These are phyloP conservation scores for Annulohypoxylon nitens DNA, from an alignment of 495 filamentous ascomycete genomes.

Conservation along the genomic window DNA sequence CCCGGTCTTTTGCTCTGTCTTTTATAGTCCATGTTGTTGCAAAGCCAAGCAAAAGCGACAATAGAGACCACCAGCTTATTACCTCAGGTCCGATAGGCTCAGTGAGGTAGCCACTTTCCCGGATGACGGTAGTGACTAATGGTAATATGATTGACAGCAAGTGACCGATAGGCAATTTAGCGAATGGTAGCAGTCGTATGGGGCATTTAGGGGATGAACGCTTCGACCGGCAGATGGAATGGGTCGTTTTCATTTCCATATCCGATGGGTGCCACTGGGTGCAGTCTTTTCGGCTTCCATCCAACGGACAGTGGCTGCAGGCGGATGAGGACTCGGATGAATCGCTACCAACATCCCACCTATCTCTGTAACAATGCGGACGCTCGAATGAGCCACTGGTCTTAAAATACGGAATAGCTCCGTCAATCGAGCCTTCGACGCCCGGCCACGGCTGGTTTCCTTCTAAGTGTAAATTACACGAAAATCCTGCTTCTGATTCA, in stretches of 20 bases:
- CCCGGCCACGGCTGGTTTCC: conserved; percentile 26
- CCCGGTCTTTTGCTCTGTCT: conserved; percentile 10
- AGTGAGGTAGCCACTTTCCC: conserved; percentile 22
- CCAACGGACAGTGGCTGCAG: conserved; percentile 1
- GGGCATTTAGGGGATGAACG: conserved; percentile 12
- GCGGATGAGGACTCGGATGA: conserved; percentile 10
- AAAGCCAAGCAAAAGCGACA: conserved; percentile 35
- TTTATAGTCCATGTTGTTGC: conserved; percentile 40
- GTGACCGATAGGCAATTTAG: conserved; percentile 26
- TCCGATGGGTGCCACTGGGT: conserved; percentile 3
- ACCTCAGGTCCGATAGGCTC: neutral
- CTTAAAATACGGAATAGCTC: neutral
- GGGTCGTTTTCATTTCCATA: neutral
- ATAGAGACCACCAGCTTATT: conserved; percentile 29
- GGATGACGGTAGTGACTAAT: conserved; percentile 30
- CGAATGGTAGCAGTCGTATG: conserved; percentile 18
- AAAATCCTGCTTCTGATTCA: conserved; percentile 36
- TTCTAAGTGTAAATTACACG: conserved; percentile 23
- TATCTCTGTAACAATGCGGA: conserved; percentile 16
- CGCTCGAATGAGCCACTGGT: conserved; percentile 8
- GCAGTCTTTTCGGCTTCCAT: conserved; percentile 16
- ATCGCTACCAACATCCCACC: conserved; percentile 33
- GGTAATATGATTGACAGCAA: conserved; percentile 31
- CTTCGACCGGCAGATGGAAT: neutral
- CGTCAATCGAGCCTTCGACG: conserved; percentile 18